These are phyloP conservation scores for Diddensiella transvaalensis DNA, from an alignment of 805 yeast species.

Conservation along the genomic window DNA sequence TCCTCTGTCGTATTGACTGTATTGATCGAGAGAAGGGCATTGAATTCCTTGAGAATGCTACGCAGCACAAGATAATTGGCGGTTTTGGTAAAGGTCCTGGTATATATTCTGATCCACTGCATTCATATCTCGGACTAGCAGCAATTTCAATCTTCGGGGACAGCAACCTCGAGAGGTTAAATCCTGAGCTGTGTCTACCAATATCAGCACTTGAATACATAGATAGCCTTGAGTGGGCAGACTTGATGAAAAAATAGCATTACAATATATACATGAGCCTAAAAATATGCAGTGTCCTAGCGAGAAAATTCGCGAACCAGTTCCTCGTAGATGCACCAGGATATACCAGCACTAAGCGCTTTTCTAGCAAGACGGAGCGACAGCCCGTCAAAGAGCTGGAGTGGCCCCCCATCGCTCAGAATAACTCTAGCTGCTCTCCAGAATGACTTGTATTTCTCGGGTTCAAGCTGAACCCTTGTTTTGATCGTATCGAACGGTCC, in stretches of 20 bases:
- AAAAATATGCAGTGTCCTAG: conserved; percentile 2
- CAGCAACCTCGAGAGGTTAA: conserved; percentile 25
- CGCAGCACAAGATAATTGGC: conserved; percentile 64
- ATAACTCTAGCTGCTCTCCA: conserved; percentile 39
- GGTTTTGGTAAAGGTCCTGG: conserved; percentile 74
- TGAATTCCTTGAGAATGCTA: conserved; percentile 46
- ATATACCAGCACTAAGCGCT: conserved; percentile 88
- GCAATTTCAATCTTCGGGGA: conserved; percentile 37
- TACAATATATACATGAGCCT: conserved; percentile 9
- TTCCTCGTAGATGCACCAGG: conserved; percentile 97
- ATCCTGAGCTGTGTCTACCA: conserved; percentile 34
- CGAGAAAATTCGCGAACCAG: conserved; percentile 40
- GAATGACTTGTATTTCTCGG: conserved; percentile 43
- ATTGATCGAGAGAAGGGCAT: conserved; percentile 37
- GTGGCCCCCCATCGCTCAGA: conserved; percentile 44
- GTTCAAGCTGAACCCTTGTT: conserved; percentile 80
- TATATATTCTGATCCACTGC: conserved; percentile 58
- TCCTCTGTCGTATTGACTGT: conserved; percentile 38
- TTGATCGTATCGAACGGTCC: conserved; percentile 95
- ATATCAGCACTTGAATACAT: conserved; percentile 17
- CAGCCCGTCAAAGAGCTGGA: conserved; percentile 76
- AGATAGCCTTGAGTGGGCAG: conserved; percentile 9
- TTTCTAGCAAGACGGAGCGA: conserved; percentile 78
- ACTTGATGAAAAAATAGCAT: conserved; percentile 9
- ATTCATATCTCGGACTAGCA: conserved; percentile 54